Conservation (phyloP, 2,329 filamentous ascomycete genomes). For the Alternaria dauci region DNA sequence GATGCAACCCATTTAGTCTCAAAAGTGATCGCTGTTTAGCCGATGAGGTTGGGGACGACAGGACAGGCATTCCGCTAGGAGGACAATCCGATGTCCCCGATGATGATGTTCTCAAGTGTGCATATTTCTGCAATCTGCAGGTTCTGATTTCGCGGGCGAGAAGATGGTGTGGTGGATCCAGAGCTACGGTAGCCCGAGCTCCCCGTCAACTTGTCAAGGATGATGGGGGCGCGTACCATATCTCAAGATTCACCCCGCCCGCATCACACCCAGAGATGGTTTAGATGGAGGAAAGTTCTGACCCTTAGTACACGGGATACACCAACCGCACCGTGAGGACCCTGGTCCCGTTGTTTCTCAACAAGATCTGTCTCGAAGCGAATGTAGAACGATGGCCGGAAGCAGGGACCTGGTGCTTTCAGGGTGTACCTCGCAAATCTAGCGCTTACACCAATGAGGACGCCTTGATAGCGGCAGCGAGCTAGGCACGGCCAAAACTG, state of each 20-base stretch:
- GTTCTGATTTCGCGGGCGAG: conserved; percentile 18
- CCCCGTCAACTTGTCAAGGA: conserved; percentile 29
- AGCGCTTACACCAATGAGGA: not conserved
- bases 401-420: not conserved
- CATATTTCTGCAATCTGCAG: conserved; percentile 16
- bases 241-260: conserved; percentile 20
- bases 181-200: conserved; percentile 25
- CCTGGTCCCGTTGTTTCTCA: conserved; percentile 23
- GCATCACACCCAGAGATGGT: conserved; percentile 17
- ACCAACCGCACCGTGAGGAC: conserved; percentile 4
- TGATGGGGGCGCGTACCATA: conserved; percentile 27
- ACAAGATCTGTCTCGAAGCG: conserved; percentile 27
- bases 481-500: conserved; percentile 9
- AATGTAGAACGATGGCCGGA: conserved; percentile 20
- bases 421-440: conserved; percentile 9
- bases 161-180: conserved; percentile 27
- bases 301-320: conserved; percentile 10
- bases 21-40: not conserved
- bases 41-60: not conserved
- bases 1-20: conserved; percentile 1
- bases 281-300: conserved; percentile 23
- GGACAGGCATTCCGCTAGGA: conserved; percentile 10
- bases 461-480: conserved; percentile 4
- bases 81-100: conserved; percentile 25
- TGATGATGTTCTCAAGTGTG: conserved; percentile 18